Evolutionary conservation across 2,329 filamentous ascomycete species (phyloP).

Genomic region (Orbilia ellipsospora): DNA sequence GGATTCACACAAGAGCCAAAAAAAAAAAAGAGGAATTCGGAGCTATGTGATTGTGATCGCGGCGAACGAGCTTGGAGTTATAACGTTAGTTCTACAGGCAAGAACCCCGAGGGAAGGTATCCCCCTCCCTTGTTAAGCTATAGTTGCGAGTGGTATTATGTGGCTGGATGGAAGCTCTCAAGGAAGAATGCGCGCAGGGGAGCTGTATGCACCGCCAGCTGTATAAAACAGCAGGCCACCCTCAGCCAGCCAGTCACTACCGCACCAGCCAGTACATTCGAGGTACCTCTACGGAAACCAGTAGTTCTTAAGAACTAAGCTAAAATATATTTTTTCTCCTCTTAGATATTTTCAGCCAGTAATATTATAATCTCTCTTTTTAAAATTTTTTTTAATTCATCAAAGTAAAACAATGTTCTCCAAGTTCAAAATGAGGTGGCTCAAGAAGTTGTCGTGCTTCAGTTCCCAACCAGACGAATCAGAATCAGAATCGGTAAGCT

Average conservation of each 20-base stretch:
- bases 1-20: no score
- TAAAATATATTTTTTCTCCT: no score
- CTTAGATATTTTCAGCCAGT: no score
- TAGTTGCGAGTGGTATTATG: constrained; percentile 24
- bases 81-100: not conserved
- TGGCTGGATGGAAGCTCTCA: constrained; percentile 28
- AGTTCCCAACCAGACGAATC: constrained; percentile 7
- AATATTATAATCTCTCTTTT: no score
- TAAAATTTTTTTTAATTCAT: not conserved
- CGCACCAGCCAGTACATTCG: no score
- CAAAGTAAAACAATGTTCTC: not conserved
- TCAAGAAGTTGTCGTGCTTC: constrained; percentile 26
- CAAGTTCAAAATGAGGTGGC: constrained; percentile 16
- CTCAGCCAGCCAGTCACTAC: no score
- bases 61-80: no score
- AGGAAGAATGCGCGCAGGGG: not conserved
- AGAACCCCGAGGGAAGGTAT: not conserved
- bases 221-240: constrained; percentile 6
- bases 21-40: no score
- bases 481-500: constrained; percentile 24
- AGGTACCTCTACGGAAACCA: no score
- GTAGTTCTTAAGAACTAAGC: no score
- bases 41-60: no score
- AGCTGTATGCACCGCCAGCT: no score
- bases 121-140: not conserved